Evolutionary conservation across 2,329 filamentous ascomycete genomes (phyloP).

Genomic region (Colletotrichum sansevieriae): DNA sequence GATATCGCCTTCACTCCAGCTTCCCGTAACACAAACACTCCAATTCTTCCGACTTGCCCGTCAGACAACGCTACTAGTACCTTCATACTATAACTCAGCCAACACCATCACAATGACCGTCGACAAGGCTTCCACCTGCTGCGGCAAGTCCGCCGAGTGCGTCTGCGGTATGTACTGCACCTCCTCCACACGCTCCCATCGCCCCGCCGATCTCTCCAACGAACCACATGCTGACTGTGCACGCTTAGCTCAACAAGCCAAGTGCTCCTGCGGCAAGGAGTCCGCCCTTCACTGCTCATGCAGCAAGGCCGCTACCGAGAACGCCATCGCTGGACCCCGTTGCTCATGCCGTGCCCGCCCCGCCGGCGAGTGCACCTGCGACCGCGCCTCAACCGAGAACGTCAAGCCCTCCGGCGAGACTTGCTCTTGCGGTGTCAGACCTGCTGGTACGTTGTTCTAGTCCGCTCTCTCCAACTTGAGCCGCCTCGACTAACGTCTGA

Average conservation of each 20-base stretch:
- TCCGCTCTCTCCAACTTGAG: neutral
- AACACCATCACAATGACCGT: constrained; percentile 49
- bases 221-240: constrained; percentile 13
- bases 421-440: constrained; percentile 83
- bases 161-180: constrained; percentile 65
- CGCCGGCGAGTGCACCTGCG: constrained; percentile 85
- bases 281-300: constrained; percentile 89
- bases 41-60: neutral
- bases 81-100: neutral
- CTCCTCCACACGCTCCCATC: neutral
- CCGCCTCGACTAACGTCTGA: constrained; percentile 17
- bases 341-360: constrained; percentile 89
- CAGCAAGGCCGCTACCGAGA: constrained; percentile 81
- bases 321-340: constrained; percentile 76
- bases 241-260: constrained; percentile 70
- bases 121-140: constrained; percentile 65
- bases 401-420: constrained; percentile 67
- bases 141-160: constrained; percentile 66
- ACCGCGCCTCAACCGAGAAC: constrained; percentile 79
- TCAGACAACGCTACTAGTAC: neutral
- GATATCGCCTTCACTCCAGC: neutral
- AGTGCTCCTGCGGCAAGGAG: constrained; percentile 91
- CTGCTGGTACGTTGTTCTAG: constrained; percentile 68
- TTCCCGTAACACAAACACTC: neutral
- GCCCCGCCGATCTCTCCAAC: neutral